phyloP scores from a whole-genome alignment of 805 yeast genomes.

The Starmerella davenportii region DNA sequence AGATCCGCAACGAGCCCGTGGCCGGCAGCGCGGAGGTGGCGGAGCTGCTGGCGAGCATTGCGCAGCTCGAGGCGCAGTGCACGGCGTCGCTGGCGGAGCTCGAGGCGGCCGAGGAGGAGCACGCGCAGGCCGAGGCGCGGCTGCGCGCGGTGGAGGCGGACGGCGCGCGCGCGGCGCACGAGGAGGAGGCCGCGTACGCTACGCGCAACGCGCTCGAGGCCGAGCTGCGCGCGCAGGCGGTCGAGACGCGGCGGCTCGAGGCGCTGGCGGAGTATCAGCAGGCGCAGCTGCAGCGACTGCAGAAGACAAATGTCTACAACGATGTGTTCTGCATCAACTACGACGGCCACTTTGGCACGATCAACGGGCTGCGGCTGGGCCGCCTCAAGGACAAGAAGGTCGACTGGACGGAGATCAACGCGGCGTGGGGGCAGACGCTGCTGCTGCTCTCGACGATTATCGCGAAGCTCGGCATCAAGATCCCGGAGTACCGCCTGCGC shows the following conservation, averaged over 20 bases:
- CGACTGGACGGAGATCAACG: constrained; percentile 82
- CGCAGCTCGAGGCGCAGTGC: constrained; percentile 28
- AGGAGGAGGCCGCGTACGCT: constrained; percentile 31
- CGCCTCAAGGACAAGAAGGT: constrained; percentile 39
- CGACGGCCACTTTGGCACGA: constrained; percentile 71
- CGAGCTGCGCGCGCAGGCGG: constrained; percentile 32
- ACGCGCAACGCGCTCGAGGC: constrained; percentile 40
- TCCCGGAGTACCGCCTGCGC: constrained; percentile 43
- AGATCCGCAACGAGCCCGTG: constrained; percentile 40
- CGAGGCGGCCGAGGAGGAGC: constrained; percentile 21
- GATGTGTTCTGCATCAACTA: constrained; percentile 71
- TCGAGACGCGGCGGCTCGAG: constrained; percentile 44
- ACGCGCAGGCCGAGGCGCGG: constrained; percentile 25
- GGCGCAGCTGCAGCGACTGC: constrained; percentile 48
- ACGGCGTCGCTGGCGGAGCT: constrained; percentile 22
- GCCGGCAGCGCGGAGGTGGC: constrained; percentile 29
- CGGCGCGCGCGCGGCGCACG: constrained; percentile 27
- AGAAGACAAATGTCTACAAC: constrained; percentile 64
- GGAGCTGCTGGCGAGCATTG: constrained; percentile 31
- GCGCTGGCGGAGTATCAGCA: constrained; percentile 44
- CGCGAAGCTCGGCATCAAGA: constrained; percentile 35
- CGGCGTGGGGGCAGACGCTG: constrained; percentile 74
- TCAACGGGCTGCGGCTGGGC: constrained; percentile 74
- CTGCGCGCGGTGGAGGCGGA: constrained; percentile 12
- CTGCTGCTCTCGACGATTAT: constrained; percentile 49